Conservation (phyloP, 192 early-diverging fungal genomes). For the Cladochytrium replicatum region DNA sequence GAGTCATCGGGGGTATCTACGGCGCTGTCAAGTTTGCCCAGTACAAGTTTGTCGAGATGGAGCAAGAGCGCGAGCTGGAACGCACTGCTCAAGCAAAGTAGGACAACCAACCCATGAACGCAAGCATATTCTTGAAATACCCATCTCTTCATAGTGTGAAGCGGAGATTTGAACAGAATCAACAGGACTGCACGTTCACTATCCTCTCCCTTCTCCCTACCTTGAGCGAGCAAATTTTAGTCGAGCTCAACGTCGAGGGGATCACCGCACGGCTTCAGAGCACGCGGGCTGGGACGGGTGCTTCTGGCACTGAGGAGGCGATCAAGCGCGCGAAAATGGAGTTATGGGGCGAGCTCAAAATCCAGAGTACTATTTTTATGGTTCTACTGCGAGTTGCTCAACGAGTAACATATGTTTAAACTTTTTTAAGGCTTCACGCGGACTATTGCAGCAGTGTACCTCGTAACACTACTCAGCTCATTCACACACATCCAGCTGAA, state of each 20-base stretch:
- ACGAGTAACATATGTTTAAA: not conserved
- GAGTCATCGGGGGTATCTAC: too few relatives aligned
- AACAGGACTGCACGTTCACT: slow-evolving; percentile 80
- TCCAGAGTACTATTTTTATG: slow-evolving; percentile 68
- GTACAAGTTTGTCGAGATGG: slow-evolving; percentile 62
- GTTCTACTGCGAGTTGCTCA: too few relatives aligned
- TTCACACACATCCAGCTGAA: slow-evolving; percentile 83
- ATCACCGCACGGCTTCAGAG: slow-evolving; percentile 49
- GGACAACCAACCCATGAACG: slow-evolving; percentile 10
- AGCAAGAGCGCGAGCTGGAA: slow-evolving; percentile 54
- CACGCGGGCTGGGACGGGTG: not conserved
- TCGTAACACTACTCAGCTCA: slow-evolving; percentile 72
- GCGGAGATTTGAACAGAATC: slow-evolving; percentile 88
- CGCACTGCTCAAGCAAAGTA: slow-evolving; percentile 68
- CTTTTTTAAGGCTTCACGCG: slow-evolving; percentile 63
- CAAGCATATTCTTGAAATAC: slow-evolving; percentile 4
- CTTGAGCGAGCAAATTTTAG: slow-evolving; percentile 65
- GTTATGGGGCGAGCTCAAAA: slow-evolving; percentile 86
- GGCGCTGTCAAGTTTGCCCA: slow-evolving; percentile 68
- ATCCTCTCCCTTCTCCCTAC: slow-evolving; percentile 73
- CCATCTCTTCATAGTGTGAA: slow-evolving; percentile 65
- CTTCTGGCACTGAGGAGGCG: not conserved
- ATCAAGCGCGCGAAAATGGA: slow-evolving; percentile 30
- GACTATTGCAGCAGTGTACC: slow-evolving; percentile 75
- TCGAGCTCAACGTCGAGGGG: slow-evolving; percentile 70